Percentiles rank a stretch among this genome's conserved stretches.
These are phyloP conservation scores for Kluyveromyces starmeri DNA, from an alignment of 805 yeast species.

Conservation along the genomic window DNA sequence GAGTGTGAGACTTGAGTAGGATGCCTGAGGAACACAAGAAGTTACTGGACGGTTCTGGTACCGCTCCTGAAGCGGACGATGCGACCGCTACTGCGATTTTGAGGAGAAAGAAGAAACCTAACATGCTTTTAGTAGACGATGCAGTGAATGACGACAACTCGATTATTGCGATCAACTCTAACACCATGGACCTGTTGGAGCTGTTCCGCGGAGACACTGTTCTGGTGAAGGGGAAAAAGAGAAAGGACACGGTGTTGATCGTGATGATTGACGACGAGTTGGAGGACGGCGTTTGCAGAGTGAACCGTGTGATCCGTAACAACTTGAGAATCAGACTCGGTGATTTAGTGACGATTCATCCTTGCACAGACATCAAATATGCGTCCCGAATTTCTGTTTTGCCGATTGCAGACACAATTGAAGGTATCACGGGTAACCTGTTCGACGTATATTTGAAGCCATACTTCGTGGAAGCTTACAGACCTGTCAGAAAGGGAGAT, in stretches of 20 bases:
- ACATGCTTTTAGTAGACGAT: slow-evolving; percentile 90
- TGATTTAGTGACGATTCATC: slow-evolving; percentile 82
- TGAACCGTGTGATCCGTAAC: slow-evolving; percentile 93
- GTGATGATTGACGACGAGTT: slow-evolving; percentile 94
- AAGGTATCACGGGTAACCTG: slow-evolving; percentile 92
- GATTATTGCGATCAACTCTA: slow-evolving; percentile 87
- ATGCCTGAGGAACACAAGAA: slow-evolving; percentile 35
- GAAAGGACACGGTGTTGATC: slow-evolving; percentile 93
- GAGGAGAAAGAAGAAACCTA: slow-evolving; percentile 96
- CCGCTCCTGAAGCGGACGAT: slow-evolving; percentile 46
- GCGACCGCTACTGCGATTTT: slow-evolving; percentile 94
- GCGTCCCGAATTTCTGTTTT: slow-evolving; percentile 90
- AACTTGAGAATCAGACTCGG: slow-evolving; percentile 91
- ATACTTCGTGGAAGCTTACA: slow-evolving; percentile 95
- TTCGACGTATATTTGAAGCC: slow-evolving; percentile 96
- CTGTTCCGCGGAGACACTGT: slow-evolving; percentile 98
- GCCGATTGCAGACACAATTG: slow-evolving; percentile 97
- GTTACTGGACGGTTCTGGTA: slow-evolving; percentile 61
- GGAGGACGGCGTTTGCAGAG: slow-evolving; percentile 89
- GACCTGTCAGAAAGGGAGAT: slow-evolving; percentile 98
- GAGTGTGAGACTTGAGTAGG: too few species aligned
- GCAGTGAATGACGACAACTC: slow-evolving; percentile 97
- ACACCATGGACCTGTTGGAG: slow-evolving; percentile 90
- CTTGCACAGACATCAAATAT: slow-evolving; percentile 97
- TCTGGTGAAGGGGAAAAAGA: slow-evolving; percentile 92